These are phyloP conservation scores for Obba rivulosa DNA, from an alignment of 768 basidiomycete genomes.

Conservation along the genomic window DNA sequence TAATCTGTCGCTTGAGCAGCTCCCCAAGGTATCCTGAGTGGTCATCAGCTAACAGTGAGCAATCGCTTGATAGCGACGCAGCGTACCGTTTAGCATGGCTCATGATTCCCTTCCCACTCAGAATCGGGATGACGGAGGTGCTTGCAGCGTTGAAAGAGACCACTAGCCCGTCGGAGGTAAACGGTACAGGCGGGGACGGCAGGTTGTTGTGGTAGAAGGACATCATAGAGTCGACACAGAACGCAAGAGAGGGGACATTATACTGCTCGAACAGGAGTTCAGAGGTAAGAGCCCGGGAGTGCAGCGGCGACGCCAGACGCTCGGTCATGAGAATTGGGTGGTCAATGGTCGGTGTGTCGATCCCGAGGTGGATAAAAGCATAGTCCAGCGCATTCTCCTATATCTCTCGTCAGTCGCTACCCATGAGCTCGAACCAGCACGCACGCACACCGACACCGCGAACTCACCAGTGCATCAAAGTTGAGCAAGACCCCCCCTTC, in stretches of 20 bases:
- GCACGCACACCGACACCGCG: neutral
- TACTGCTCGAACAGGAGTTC: slow-evolving; percentile 97
- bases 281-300: slow-evolving; percentile 88
- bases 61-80: neutral
- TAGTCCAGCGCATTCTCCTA: slow-evolving; percentile 96
- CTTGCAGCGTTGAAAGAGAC: slow-evolving; percentile 90
- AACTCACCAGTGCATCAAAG: slow-evolving; percentile 86
- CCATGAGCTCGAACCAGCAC: slow-evolving; percentile 1
- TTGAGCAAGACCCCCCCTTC: slow-evolving; percentile 92
- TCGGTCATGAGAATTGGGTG: slow-evolving; percentile 96
- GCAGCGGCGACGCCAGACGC: slow-evolving; percentile 79
- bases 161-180: slow-evolving; percentile 69
- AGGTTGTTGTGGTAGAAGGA: slow-evolving; percentile 82
- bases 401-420: slow-evolving; percentile 14
- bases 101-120: slow-evolving; percentile 77
- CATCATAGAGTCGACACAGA: slow-evolving; percentile 87
- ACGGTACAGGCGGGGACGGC: slow-evolving; percentile 32
- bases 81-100: slow-evolving; percentile 81
- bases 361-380: slow-evolving; percentile 81
- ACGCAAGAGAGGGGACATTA: slow-evolving; percentile 77
- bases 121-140: slow-evolving; percentile 85
- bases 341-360: slow-evolving; percentile 68
- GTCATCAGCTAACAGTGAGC: neutral
- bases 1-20: slow-evolving; percentile 87
- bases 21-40: slow-evolving; percentile 88